These are phyloP conservation scores for Astragalus glycyphyllos DNA, from an alignment of 306 rosid species.

Conservation along the genomic window DNA sequence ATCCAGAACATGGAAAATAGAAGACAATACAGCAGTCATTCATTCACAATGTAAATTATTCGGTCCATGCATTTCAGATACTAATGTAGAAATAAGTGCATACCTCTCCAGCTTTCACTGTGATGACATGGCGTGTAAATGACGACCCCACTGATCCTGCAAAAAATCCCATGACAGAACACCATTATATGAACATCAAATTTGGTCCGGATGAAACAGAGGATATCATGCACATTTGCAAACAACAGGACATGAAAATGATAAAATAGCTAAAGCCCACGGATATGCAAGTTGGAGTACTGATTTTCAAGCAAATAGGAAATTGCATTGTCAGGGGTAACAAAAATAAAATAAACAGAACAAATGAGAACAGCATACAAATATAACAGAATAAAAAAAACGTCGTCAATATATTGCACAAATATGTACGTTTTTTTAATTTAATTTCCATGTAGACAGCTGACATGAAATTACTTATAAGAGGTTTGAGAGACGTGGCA, in stretches of 20 bases:
- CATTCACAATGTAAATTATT: slow-evolving; percentile 8
- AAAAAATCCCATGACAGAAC: slow-evolving; percentile 29
- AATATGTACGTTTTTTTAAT: too few relatives aligned
- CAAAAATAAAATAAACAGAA: slow-evolving; percentile 26
- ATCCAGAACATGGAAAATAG: neutral
- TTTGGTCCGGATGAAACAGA: neutral
- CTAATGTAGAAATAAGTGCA: slow-evolving; percentile 3
- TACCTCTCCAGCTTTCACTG: slow-evolving; percentile 85
- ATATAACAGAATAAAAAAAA: too few relatives aligned
- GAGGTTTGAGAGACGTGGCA: too few relatives aligned
- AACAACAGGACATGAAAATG: neutral
- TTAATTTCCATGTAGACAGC: too few relatives aligned
- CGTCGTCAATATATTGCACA: too few relatives aligned
- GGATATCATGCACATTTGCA: slow-evolving; percentile 7
- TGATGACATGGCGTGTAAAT: slow-evolving; percentile 64
- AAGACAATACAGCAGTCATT: slow-evolving; percentile 1
- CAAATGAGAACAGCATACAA: slow-evolving; percentile 15
- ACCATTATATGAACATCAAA: neutral
- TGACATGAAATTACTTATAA: too few relatives aligned
- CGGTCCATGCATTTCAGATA: slow-evolving; percentile 11
- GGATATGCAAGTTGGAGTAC: neutral
- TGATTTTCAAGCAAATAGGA: slow-evolving; percentile 11
- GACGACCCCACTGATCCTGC: slow-evolving; percentile 59
- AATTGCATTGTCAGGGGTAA: slow-evolving; percentile 38
- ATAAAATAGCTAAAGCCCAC: too few relatives aligned